These are phyloP conservation scores for Salvia sclarea DNA, from an alignment of 305 asterid species.

Conservation along the genomic window DNA sequence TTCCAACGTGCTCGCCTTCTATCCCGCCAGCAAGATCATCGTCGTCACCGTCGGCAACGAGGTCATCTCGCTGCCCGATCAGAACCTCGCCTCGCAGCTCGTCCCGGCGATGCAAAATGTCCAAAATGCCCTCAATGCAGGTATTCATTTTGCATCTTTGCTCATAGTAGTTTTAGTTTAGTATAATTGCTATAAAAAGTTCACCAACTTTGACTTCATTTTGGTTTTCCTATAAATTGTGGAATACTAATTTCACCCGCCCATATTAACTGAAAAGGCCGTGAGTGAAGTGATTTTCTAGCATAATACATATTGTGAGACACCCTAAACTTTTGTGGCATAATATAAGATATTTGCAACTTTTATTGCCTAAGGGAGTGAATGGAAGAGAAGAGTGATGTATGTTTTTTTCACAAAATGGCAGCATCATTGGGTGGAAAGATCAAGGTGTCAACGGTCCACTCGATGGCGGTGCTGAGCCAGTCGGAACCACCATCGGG, in stretches of 20 bases:
- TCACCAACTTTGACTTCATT: too few species aligned
- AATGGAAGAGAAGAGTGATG: too few species aligned
- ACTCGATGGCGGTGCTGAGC: constrained; percentile 78
- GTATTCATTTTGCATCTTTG: constrained; percentile 19
- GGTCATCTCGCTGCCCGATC: constrained; percentile 67
- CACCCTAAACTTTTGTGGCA: too few species aligned
- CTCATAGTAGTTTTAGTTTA: too few species aligned
- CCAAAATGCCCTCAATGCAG: constrained; percentile 95
- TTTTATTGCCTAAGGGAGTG: not conserved
- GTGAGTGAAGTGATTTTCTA: not conserved
- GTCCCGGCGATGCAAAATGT: constrained; percentile 94
- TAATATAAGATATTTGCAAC: too few species aligned
- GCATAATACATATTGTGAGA: not conserved
- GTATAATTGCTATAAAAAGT: too few species aligned
- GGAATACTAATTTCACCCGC: too few species aligned
- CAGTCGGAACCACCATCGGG: constrained; percentile 91
- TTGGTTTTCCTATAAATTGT: too few species aligned
- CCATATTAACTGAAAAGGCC: too few species aligned
- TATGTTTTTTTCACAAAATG: too few species aligned
- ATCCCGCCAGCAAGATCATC: constrained; percentile 79
- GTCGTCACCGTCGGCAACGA: constrained; percentile 85
- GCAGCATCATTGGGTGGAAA: constrained; percentile 87
- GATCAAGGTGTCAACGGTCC: constrained; percentile 91
- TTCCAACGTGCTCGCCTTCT: constrained; percentile 61
- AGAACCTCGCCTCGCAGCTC: constrained; percentile 58